A percentile compares a stretch with the other conserved stretches of the same genome.
phyloP scores from a whole-genome alignment of 1,139 yeast species.

The Kodamaea suecica region DNA sequence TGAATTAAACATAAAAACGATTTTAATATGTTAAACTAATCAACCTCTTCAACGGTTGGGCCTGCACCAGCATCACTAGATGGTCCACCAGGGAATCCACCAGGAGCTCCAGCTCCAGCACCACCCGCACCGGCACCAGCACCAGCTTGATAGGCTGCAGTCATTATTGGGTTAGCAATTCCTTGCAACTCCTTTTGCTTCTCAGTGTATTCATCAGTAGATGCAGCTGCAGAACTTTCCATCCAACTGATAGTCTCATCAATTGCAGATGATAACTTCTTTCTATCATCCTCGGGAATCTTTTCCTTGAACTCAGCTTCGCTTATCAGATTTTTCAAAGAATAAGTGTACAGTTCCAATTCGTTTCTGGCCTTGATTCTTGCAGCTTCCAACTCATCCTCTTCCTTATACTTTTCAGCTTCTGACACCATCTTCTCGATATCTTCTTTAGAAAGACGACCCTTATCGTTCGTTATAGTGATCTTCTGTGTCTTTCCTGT shows the following conservation, averaged over 20 bases:
- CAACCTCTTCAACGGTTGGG: slow-evolving; percentile 75
- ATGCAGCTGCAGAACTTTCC: slow-evolving; percentile 49
- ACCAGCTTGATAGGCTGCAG: slow-evolving; percentile 58
- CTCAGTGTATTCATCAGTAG: slow-evolving; percentile 55
- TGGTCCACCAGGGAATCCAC: slow-evolving; percentile 33
- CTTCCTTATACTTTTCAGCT: slow-evolving; percentile 80
- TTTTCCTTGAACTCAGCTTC: slow-evolving; percentile 52
- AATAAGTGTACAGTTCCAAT: slow-evolving; percentile 85
- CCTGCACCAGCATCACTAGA: slow-evolving; percentile 41
- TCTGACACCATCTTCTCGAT: slow-evolving; percentile 28
- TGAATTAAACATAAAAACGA: neutral
- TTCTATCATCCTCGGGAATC: slow-evolving; percentile 44
- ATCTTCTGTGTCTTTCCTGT: slow-evolving; percentile 70
- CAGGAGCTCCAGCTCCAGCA: slow-evolving; percentile 34
- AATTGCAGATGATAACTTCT: slow-evolving; percentile 38
- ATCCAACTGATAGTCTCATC: slow-evolving; percentile 50
- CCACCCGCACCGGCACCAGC: slow-evolving; percentile 37
- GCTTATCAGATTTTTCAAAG: slow-evolving; percentile 59
- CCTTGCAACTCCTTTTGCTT: slow-evolving; percentile 65
- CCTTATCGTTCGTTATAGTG: slow-evolving; percentile 56
- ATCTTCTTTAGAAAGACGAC: slow-evolving; percentile 27
- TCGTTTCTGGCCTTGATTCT: slow-evolving; percentile 77
- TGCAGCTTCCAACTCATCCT: slow-evolving; percentile 77
- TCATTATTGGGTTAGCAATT: slow-evolving; percentile 63
- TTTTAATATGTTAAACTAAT: slow-evolving; percentile 29